These are phyloP conservation scores for Chalciporus pseudorubinellus DNA, from an alignment of 768 basidiomycete genomes.

Conservation along the genomic window DNA sequence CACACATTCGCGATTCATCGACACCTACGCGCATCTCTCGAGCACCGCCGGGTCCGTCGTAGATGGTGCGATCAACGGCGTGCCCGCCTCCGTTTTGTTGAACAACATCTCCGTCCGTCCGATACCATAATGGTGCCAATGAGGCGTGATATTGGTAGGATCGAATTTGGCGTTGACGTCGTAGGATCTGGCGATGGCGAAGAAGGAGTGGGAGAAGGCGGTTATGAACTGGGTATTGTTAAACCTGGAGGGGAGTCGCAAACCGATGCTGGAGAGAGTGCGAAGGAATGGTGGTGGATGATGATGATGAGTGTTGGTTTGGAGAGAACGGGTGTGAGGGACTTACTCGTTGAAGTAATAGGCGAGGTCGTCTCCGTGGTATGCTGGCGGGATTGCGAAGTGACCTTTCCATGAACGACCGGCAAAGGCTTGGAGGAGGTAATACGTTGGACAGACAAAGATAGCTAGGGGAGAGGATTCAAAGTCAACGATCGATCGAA, in stretches of 20 bases:
- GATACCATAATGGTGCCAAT: constrained; percentile 17
- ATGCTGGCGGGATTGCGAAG: constrained; percentile 43
- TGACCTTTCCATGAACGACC: no score
- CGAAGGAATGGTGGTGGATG: no score
- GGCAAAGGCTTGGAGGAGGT: no score
- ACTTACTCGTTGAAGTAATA: constrained; percentile 46
- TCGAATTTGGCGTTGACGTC: constrained; percentile 17
- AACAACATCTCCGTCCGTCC: constrained; percentile 45
- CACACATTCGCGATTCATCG: no score
- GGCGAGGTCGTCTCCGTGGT: constrained; percentile 39
- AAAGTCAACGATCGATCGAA: background rate
- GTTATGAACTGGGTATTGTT: constrained; percentile 12
- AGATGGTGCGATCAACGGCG: no score
- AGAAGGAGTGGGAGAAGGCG: constrained; percentile 25
- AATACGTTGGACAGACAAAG: constrained; percentile 46
- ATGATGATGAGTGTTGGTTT: no score
- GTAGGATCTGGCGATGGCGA: constrained; percentile 18
- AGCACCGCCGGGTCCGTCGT: no score
- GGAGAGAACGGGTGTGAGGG: no score
- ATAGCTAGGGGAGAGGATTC: constrained; percentile 29
- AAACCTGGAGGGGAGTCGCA: no score
- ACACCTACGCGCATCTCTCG: no score
- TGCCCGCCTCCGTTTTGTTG: constrained; percentile 31
- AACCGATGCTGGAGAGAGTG: no score
- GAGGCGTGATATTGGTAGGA: constrained; percentile 15